These are phyloP conservation scores for Azolla pinnata DNA, from an alignment of 75 land plant genomes.

Conservation along the genomic window DNA sequence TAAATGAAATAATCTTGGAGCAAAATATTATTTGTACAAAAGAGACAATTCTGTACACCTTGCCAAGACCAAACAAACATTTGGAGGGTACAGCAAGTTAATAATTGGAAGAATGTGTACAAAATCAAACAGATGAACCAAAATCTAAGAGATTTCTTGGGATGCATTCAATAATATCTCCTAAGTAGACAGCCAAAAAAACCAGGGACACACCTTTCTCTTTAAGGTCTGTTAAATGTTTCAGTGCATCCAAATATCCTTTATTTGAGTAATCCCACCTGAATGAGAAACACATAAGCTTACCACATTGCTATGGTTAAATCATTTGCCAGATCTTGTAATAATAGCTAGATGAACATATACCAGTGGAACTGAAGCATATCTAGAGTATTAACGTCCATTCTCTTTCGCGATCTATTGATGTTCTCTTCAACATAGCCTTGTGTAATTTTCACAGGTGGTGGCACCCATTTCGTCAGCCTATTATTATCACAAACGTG, in stretches of 20 bases:
- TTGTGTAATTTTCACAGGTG: slow-evolving; percentile 96
- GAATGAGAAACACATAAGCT: slow-evolving; percentile 5
- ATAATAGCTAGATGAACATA: neutral
- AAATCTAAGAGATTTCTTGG: too few species aligned
- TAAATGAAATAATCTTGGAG: too few species aligned
- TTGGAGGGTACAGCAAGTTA: too few species aligned
- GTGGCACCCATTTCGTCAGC: slow-evolving; percentile 98
- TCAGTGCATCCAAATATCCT: slow-evolving; percentile 91
- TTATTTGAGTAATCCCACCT: slow-evolving; percentile 97
- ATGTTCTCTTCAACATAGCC: slow-evolving; percentile 63
- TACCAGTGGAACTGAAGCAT: slow-evolving; percentile 99
- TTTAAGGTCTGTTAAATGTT: slow-evolving; percentile 87
- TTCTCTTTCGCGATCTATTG: slow-evolving; percentile 73
- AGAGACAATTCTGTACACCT: too few species aligned
- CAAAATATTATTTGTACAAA: too few species aligned
- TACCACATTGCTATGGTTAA: neutral
- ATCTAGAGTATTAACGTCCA: slow-evolving; percentile 89
- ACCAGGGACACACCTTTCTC: slow-evolving; percentile 97
- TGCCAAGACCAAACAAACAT: too few species aligned
- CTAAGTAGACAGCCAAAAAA: too few species aligned
- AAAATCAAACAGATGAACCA: too few species aligned
- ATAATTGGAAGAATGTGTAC: too few species aligned
- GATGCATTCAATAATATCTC: too few species aligned
- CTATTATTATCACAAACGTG: slow-evolving; percentile 41
- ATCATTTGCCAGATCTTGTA: too few species aligned